Base-by-base conservation (phyloP, 345 rosid genomes). In the Lepidium didymum region DNA sequence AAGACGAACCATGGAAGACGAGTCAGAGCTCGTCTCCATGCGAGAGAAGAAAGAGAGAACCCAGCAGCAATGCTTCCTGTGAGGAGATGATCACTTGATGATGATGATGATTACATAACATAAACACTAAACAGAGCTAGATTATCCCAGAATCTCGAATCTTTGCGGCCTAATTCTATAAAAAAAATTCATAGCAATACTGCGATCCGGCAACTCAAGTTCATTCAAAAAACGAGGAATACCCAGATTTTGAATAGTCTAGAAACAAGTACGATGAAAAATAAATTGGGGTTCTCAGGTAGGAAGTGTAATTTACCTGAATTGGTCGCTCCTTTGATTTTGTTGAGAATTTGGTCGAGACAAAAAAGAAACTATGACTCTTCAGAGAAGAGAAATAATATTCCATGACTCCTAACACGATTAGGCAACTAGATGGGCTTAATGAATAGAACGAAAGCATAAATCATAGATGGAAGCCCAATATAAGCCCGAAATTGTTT, bases 1-100 rank as follows among this genome's bases (percentile, higher is more conserved):
- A 46, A 88, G 97, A 57, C 87, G 93, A 75, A 88, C 75, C 40
- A 81, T 50, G 57, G 97, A 91, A 63, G 88, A 64, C 43, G 53
- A 57, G 63, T 79, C 70, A 64, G 78, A 55, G 13, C 38, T 68
- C 66, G 62, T 73, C 64, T 64, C 67, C 80, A 79, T 79, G 44
- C 27, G 27, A 44, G 43, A 36, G 18, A 37, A 34, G 18, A 12
- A 34, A 40, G 34, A 23, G 10, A 33, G 36, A 52, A 60, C 59
- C 38, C 37, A 19, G 16, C 14, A 67, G 45, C 21, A 41, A 56
- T 19, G 31, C 31, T 37, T 14, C 46, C 47, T 40, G 35, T 23
- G 21, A 58, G 19, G 13, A 38, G 34, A 57, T 14, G 37, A 37
- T 56, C 18, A 56, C 45, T 56, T 35, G 60, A 45, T 18, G 12